Evolutionary conservation across 176 grass and related monocot genomes (phyloP).

Genomic region (Aechmea fasciata): DNA sequence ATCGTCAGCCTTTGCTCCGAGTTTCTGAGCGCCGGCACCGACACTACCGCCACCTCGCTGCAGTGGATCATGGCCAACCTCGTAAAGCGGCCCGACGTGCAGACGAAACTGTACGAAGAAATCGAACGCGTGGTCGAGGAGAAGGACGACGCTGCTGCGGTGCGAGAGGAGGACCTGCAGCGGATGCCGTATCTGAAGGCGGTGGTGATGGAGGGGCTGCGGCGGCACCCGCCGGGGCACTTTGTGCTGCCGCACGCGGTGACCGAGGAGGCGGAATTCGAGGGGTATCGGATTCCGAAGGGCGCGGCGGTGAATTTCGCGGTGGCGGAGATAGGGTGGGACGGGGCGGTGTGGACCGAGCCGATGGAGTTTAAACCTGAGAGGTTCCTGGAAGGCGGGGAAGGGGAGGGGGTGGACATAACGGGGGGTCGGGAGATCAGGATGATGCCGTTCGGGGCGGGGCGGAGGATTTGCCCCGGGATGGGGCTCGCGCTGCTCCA

Average conservation of each 20-base stretch:
- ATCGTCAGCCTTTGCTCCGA: slow-evolving; percentile 26
- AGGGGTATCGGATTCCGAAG: slow-evolving; percentile 19
- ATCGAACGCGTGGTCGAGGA: slow-evolving; percentile 16
- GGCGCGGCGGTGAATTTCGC: slow-evolving; percentile 11
- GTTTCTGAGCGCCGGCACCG: slow-evolving; percentile 23
- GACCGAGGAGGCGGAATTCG: slow-evolving; percentile 9
- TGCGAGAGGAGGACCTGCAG: slow-evolving; percentile 25
- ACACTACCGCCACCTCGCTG: slow-evolving; percentile 23
- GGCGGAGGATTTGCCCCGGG: too few species aligned
- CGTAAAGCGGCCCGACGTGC: slow-evolving; percentile 20
- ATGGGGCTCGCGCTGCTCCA: too few species aligned
- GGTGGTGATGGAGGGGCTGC: slow-evolving; percentile 2
- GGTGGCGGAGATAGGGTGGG: slow-evolving; percentile 19
- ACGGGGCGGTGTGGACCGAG: slow-evolving; percentile 16
- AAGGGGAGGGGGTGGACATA: slow-evolving; percentile 24
- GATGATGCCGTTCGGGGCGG: slow-evolving; percentile 24
- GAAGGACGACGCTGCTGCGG: slow-evolving; percentile 6
- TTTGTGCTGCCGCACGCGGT: slow-evolving; percentile 28
- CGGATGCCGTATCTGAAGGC: too few species aligned
- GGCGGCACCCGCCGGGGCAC: slow-evolving; percentile 29
- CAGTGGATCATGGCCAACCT: slow-evolving; percentile 43
- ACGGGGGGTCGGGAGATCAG: slow-evolving; percentile 23
- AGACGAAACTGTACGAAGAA: slow-evolving; percentile 21
- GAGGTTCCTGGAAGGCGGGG: slow-evolving; percentile 25
- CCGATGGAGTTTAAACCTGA: slow-evolving; percentile 23